Conservation (phyloP, 805 yeast species). For the Suhomyces sp. region DNA sequence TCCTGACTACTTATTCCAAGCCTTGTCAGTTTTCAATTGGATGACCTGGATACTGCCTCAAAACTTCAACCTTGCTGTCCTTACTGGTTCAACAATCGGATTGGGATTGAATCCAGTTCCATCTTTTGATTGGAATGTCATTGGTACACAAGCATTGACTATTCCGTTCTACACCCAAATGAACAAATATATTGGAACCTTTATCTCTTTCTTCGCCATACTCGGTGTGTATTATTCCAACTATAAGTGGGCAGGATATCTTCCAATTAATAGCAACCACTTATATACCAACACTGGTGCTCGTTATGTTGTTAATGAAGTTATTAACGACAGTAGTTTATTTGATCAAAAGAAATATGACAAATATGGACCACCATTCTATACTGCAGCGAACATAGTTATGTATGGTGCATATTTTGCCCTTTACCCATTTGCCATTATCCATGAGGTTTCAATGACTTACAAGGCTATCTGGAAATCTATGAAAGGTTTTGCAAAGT, state of each 20-base stretch:
- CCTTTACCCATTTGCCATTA: constrained; percentile 23
- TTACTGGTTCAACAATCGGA: constrained; percentile 49
- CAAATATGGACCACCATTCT: constrained; percentile 19
- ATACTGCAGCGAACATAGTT: constrained; percentile 18
- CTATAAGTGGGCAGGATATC: constrained; percentile 18
- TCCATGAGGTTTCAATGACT: constrained; percentile 10
- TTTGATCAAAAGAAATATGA: constrained; percentile 14
- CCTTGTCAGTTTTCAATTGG: constrained; percentile 51
- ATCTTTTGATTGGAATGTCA: constrained; percentile 52
- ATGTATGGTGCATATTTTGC: constrained; percentile 17
- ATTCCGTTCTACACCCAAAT: constrained; percentile 43
- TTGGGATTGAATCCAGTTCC: constrained; percentile 56
- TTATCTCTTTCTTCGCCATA: constrained; percentile 15
- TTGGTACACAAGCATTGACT: constrained; percentile 32
- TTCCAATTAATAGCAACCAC: constrained; percentile 19
- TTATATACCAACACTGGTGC: constrained; percentile 22
- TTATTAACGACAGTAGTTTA: constrained; percentile 14
- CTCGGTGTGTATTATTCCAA: constrained; percentile 20
- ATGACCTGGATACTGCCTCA: constrained; percentile 58
- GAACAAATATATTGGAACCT: constrained; percentile 15
- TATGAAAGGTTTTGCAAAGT: constrained; percentile 1
- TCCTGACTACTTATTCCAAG: constrained; percentile 43
- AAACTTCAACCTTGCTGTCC: constrained; percentile 45
- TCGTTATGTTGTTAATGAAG: constrained; percentile 13
- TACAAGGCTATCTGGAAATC: constrained; percentile 5